Conservation (phyloP, 768 basidiomycete species). For the Suillus subaureus region DNA sequence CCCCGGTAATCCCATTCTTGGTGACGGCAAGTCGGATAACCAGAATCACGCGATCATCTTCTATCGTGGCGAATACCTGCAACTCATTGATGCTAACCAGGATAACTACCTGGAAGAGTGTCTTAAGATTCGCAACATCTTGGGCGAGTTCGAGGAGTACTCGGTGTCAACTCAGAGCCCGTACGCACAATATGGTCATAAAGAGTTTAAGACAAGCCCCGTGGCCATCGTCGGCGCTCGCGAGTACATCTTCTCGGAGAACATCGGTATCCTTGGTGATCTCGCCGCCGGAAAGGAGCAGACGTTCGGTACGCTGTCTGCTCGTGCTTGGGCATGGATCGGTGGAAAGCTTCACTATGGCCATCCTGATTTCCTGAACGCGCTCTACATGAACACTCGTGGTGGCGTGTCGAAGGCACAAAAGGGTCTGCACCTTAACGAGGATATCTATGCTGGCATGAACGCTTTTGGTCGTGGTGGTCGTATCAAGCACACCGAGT, state of each 20-base stretch:
- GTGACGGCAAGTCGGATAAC: slow-evolving; percentile 99
- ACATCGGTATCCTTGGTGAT: slow-evolving; percentile 98
- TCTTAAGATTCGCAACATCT: slow-evolving; percentile 98
- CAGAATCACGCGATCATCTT: slow-evolving; percentile 99
- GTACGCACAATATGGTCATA: slow-evolving; percentile 86
- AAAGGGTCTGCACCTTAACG: slow-evolving; percentile 98
- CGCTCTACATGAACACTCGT: slow-evolving; percentile 95
- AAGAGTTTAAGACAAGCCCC: slow-evolving; percentile 85
- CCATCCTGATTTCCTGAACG: slow-evolving; percentile 99
- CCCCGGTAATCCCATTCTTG: slow-evolving; percentile 98
- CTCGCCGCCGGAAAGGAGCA: slow-evolving; percentile 99
- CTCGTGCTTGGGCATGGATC: slow-evolving; percentile 94
- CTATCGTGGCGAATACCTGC: slow-evolving; percentile 98
- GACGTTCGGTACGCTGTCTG: slow-evolving; percentile 98
- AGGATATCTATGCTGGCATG: slow-evolving; percentile 99
- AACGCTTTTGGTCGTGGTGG: slow-evolving; percentile 96
- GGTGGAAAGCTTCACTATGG: slow-evolving; percentile 99
- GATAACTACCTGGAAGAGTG: slow-evolving; percentile 99
- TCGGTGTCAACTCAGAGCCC: slow-evolving; percentile 83
- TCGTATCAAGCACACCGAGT: slow-evolving; percentile 98
- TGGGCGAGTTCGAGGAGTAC: slow-evolving; percentile 97
- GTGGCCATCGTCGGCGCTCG: slow-evolving; percentile 98
- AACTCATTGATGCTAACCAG: slow-evolving; percentile 99
- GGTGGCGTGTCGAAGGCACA: slow-evolving; percentile 99
- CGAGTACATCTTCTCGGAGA: slow-evolving; percentile 99